phyloP scores from a whole-genome alignment of 306 rosid species.

The Dalbergia oliveri region DNA sequence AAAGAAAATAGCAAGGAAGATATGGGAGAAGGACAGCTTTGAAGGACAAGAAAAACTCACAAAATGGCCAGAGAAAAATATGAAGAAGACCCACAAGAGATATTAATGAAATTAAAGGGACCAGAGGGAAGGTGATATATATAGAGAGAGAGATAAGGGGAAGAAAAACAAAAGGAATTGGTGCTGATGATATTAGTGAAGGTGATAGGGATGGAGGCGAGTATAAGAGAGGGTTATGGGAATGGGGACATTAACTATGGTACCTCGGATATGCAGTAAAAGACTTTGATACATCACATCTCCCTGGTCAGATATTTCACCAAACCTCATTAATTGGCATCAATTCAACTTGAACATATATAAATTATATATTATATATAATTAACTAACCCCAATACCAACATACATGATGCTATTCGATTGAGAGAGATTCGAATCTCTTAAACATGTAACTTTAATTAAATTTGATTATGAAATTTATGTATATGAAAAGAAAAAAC shows the following conservation, averaged over 20 bases:
- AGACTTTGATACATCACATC: slow-evolving; percentile 67
- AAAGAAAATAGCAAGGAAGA: background rate
- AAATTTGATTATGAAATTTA: too few species aligned
- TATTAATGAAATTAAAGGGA: slow-evolving; percentile 45
- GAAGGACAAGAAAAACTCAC: slow-evolving; percentile 2
- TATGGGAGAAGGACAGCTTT: background rate
- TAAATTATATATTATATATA: background rate
- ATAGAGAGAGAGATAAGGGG: slow-evolving; percentile 35
- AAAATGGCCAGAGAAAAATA: background rate
- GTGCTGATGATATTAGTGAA: slow-evolving; percentile 37
- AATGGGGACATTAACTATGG: slow-evolving; percentile 59
- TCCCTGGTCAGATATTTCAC: slow-evolving; percentile 57
- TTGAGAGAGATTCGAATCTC: too few species aligned
- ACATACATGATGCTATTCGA: too few species aligned
- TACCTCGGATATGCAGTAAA: slow-evolving; percentile 64
- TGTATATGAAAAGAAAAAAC: too few species aligned
- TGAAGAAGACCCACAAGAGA: slow-evolving; percentile 32
- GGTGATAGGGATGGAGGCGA: background rate
- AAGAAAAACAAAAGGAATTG: slow-evolving; percentile 67
- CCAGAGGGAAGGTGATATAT: background rate
- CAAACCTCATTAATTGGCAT: slow-evolving; percentile 67
- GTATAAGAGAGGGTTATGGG: slow-evolving; percentile 42
- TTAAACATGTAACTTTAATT: too few species aligned
- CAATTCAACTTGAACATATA: slow-evolving; percentile 46
- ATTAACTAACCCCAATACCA: too few species aligned